A percentile compares a stretch with the other conserved stretches of the same genome.
phyloP scores from a whole-genome alignment of 179 eudicot genomes.

The Heliamphora pulchella region DNA sequence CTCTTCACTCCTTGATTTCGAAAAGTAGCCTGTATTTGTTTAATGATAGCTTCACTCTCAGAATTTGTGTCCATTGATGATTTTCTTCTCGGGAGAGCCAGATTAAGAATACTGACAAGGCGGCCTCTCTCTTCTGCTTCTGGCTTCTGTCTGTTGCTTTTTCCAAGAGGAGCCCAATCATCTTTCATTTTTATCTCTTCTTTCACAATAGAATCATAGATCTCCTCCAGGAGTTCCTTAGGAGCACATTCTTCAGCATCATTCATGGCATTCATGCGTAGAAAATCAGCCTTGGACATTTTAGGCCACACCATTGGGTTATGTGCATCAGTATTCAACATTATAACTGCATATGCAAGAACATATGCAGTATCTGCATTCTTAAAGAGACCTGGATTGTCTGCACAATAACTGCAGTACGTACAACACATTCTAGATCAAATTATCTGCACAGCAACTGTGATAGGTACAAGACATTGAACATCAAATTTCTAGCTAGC shows the following conservation, averaged over 20 bases:
- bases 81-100: slow-evolving; percentile 74
- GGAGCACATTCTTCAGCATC: slow-evolving; percentile 91
- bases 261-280: slow-evolving; percentile 62
- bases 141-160: slow-evolving; percentile 58
- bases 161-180: slow-evolving; percentile 44
- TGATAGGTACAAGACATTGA: slow-evolving; percentile 19
- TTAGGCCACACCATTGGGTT: slow-evolving; percentile 93
- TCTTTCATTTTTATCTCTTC: slow-evolving; percentile 97
- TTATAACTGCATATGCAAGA: slow-evolving; percentile 97
- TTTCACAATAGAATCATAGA: slow-evolving; percentile 83
- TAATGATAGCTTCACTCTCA: slow-evolving; percentile 78
- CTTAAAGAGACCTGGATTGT: slow-evolving; percentile 84
- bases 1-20: slow-evolving; percentile 63
- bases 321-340: slow-evolving; percentile 97
- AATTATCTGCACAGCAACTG: slow-evolving; percentile 88
- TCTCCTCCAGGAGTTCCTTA: slow-evolving; percentile 75
- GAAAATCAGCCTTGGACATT: slow-evolving; percentile 93
- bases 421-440: slow-evolving; percentile 22
- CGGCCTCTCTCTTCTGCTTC: slow-evolving; percentile 82
- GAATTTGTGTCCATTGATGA: slow-evolving; percentile 55
- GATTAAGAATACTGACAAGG: slow-evolving; percentile 84
- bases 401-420: slow-evolving; percentile 86
- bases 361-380: slow-evolving; percentile 96
- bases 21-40: slow-evolving; percentile 72
- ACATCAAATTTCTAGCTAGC: slow-evolving; percentile 11